Percentiles rank a stretch among this genome's conserved stretches.
Evolutionary conservation across 495 filamentous ascomycete species (phyloP).

Genomic region (Annulohypoxylon maeteangense): DNA sequence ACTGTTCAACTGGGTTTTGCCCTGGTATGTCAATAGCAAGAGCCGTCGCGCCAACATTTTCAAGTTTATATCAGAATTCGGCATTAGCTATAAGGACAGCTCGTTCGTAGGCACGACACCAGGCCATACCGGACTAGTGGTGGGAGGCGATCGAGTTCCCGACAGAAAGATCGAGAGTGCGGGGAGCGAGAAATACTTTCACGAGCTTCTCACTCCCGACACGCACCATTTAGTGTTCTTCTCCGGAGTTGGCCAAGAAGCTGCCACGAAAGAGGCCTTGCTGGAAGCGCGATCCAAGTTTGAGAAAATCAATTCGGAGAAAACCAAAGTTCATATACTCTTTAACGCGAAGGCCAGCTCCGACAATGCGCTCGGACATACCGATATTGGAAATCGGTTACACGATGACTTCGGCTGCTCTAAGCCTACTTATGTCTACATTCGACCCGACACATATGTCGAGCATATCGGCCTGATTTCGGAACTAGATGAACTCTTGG

Average conservation of each 20-base stretch:
- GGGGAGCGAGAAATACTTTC: slow-evolving; percentile 32
- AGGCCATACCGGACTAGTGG: slow-evolving; percentile 28
- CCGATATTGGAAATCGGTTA: slow-evolving; percentile 46
- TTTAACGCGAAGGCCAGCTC: slow-evolving; percentile 5
- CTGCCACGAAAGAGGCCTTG: slow-evolving; percentile 19
- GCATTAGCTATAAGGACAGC: slow-evolving; percentile 51
- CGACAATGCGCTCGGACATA: slow-evolving; percentile 16
- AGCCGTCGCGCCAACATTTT: slow-evolving; percentile 38
- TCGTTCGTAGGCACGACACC: slow-evolving; percentile 27
- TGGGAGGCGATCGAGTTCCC: slow-evolving; percentile 46
- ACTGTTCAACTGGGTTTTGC: slow-evolving; percentile 49
- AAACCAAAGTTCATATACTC: slow-evolving; percentile 30
- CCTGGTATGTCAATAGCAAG: slow-evolving; percentile 43
- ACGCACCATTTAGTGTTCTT: slow-evolving; percentile 44
- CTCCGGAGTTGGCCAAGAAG: slow-evolving; percentile 28
- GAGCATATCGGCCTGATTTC: slow-evolving; percentile 51
- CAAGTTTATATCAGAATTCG: slow-evolving; percentile 53
- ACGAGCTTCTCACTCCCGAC: slow-evolving; percentile 31
- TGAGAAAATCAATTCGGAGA: slow-evolving; percentile 8
- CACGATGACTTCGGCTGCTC: slow-evolving; percentile 52
- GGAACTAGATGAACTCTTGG: slow-evolving; percentile 43
- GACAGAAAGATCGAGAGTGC: slow-evolving; percentile 34
- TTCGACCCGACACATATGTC: slow-evolving; percentile 56
- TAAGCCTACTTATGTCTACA: slow-evolving; percentile 49
- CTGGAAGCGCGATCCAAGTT: slow-evolving; percentile 25